phyloP scores from a whole-genome alignment of 495 filamentous ascomycete species.

The Parathielavia appendiculata region DNA sequence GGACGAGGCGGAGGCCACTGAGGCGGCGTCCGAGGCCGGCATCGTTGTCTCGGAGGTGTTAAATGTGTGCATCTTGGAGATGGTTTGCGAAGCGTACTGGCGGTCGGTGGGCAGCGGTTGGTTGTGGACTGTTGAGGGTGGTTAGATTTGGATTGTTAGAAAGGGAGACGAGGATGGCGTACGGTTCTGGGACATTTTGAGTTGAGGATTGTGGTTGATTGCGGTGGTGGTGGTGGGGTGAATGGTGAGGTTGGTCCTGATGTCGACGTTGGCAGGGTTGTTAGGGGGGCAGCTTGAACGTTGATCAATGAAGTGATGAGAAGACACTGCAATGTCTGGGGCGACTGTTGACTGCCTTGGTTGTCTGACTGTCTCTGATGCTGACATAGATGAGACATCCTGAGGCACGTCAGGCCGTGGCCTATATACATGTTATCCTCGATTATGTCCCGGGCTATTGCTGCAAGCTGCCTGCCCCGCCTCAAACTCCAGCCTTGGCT shows the following conservation, averaged over 20 bases:
- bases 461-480: not conserved
- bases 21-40: constrained; percentile 12
- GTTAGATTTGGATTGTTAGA: not conserved
- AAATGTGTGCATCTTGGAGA: too few species aligned
- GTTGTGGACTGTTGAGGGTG: not conserved
- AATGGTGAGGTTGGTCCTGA: not conserved
- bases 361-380: constrained; percentile 7
- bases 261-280: not conserved
- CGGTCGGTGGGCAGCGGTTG: not conserved
- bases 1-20: constrained; percentile 16
- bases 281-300: not conserved
- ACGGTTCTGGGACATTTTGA: too few species aligned
- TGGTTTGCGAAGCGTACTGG: too few species aligned
- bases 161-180: not conserved
- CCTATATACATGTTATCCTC: constrained; percentile 6
- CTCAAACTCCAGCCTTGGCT: not conserved
- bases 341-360: not conserved
- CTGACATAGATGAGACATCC: not conserved
- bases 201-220: not conserved
- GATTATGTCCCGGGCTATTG: not conserved
- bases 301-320: too few species aligned
- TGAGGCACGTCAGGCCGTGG: not conserved
- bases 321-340: not conserved
- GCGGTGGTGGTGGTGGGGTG: constrained; percentile 1
- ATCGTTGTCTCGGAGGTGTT: not conserved